Base-by-base conservation (phyloP, 2,329 filamentous ascomycete species). In the Aspergillus alliaceus region DNA sequence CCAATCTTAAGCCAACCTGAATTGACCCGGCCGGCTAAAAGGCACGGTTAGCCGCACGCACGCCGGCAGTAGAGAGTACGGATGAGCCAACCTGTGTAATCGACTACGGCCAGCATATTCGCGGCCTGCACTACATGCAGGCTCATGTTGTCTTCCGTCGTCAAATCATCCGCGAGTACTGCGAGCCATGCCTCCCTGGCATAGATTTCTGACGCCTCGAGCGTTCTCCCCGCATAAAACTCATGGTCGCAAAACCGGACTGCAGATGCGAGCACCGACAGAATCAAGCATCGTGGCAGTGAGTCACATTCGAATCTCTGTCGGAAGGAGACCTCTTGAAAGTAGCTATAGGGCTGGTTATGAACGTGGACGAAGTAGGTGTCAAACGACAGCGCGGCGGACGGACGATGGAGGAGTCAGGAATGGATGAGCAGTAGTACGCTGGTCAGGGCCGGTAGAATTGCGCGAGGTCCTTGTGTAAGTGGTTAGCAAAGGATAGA, bases 261-360 rank as follows among this genome's bases (percentile, higher is more conserved):
- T 1, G 72, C 67, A 2, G 66, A 67, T 5, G 72, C 70, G 2
- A 72, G 55, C 2, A 75, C 58, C 3, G 72, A 70, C 5, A 72
- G 61, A 2, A 73, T 29, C 15, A 76, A 54, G 34, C 70, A 70
- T 12, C 63, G 56, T 4, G 74, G 72, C 1, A 74, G 27, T 6
- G 25, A n/a, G 3, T 62, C 60, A 8, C 60, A 56, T 6, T 67
- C 59, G 1, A 74, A 55, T 24, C 61, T 61, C 18, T 64, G 60
- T 5, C 73, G 67, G 51, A 77, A 77, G 2, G 57, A 66, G 0
- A 37, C 44, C 51, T 76, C 73, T 27, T 75, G 72, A 55, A 77
- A 75, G 53, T 71, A 74, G 0, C 65, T 70, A 57, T 77, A 77
- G 1, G 74, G 74, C 31, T 75, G 72, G 34, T 74, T 75, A 31